Evolutionary conservation across 768 basidiomycete genomes (phyloP), one percentile per base, ranked within the genome.

Genomic region (Termitomyces sp.): DNA sequence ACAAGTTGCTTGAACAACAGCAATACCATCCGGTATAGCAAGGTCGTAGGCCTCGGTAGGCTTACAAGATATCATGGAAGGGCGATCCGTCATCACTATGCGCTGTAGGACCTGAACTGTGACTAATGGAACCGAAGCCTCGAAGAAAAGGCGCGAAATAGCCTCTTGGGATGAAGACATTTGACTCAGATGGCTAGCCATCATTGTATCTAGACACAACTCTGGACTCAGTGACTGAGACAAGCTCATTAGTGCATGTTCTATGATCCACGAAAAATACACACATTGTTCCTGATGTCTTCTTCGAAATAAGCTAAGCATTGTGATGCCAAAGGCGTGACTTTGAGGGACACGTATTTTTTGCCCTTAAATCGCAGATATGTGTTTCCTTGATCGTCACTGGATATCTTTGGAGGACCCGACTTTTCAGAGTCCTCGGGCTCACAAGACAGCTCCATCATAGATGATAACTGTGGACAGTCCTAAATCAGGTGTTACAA

Each of bases 301-400:
- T 79, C 69, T 63, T 80, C 75, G 18, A 90, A 64, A 54, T 67
- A 66, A 33, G 67, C 65, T n/a, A 73, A 66, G 46, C 75, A 77
- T 18, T 76, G 71, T 38, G 83, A 58, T 18, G 84, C 49, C 20
- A 89, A 71, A 3, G 88, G 88, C 6, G 83, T 87, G n/a, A 86
- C 56, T 44, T 72, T 70, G 18, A 85, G 48, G 38, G 72, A 69
- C 14, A 83, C 49, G 20, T 72, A 70, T 30, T 70, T 72, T 30
- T 63, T 62, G 55, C 70, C 76, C 36, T 69, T 70, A 32, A 85
- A 58, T 30, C 82, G 80, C 36, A 77, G 62, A 7, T 75, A 74
- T 3, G 72, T 77, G 14, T 67, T 70, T 44, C 68, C 65, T 48
- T 60, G 65, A 50, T 68, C 69, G 14, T 68, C 63, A 33, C 46